These are phyloP conservation scores for Acer campestre DNA, from an alignment of 345 rosid species.

Conservation along the genomic window DNA sequence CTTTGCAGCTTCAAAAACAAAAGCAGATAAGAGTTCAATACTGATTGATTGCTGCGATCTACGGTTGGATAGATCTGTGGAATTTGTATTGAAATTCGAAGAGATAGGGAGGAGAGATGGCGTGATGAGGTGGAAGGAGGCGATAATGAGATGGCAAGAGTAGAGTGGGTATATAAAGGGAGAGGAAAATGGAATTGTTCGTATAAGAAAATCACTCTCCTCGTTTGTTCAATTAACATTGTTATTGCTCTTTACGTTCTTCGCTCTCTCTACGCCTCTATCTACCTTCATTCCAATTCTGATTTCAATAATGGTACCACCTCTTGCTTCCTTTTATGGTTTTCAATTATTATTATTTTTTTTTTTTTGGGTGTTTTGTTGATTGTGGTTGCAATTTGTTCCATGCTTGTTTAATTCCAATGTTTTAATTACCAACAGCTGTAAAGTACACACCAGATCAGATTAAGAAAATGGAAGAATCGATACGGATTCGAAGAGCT, in stretches of 20 bases:
- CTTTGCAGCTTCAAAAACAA: not conserved
- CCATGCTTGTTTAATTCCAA: not conserved
- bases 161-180: slow-evolving; percentile 53
- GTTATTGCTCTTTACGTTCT: slow-evolving; percentile 89
- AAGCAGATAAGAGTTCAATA: not conserved
- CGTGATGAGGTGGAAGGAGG: slow-evolving; percentile 47
- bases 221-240: slow-evolving; percentile 87
- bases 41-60: slow-evolving; percentile 1
- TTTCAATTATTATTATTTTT: not conserved
- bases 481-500: slow-evolving; percentile 77
- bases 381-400: no score
- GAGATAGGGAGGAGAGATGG: slow-evolving; percentile 34
- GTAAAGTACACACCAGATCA: slow-evolving; percentile 77
- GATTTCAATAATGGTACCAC: slow-evolving; percentile 29
- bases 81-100: not conserved
- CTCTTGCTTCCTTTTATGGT: not conserved
- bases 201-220: slow-evolving; percentile 73
- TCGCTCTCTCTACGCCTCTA: slow-evolving; percentile 78
- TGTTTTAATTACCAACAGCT: slow-evolving; percentile 37
- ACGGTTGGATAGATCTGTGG: not conserved
- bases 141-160: slow-evolving; percentile 56
- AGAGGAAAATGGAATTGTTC: slow-evolving; percentile 60
- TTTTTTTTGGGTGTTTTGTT: not conserved
- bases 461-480: slow-evolving; percentile 90
- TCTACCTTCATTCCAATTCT: slow-evolving; percentile 59